A percentile compares a stretch with the other conserved stretches of the same genome.
These are phyloP conservation scores for Brettanomyces sp. DNA, from an alignment of 805 yeast genomes.

Conservation along the genomic window DNA sequence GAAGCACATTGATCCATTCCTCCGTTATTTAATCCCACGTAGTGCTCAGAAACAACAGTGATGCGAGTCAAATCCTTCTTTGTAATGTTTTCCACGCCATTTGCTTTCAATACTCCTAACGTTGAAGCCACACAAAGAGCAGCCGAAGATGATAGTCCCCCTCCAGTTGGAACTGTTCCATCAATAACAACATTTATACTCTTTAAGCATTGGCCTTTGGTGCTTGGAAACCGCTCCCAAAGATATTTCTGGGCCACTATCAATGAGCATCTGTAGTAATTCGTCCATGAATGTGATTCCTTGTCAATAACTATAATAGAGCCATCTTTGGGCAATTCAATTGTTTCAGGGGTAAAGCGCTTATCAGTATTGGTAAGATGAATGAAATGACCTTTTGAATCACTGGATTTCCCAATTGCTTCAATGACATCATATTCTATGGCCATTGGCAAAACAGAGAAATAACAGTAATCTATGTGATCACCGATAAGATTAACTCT, in stretches of 20 bases:
- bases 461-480: slow-evolving; percentile 1
- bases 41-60: slow-evolving; percentile 1
- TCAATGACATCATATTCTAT: slow-evolving; percentile 1
- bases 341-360: not conserved
- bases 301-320: not conserved
- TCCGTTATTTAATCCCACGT: slow-evolving; percentile 1
- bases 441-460: slow-evolving; percentile 2
- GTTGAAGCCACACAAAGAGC: slow-evolving; percentile 2
- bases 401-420: not conserved
- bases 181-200: slow-evolving; percentile 1
- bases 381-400: not conserved
- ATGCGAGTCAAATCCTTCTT: not conserved
- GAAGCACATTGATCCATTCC: slow-evolving; percentile 2
- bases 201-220: not conserved
- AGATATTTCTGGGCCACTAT: slow-evolving; percentile 1
- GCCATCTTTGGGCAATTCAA: not conserved
- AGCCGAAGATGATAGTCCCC: not conserved
- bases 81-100: not conserved
- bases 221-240: not conserved
- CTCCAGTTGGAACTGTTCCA: slow-evolving; percentile 1
- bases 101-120: not conserved
- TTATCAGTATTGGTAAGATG: not conserved
- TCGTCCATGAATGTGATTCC: not conserved
- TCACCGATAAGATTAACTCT: slow-evolving; percentile 1
- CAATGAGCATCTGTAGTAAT: slow-evolving; percentile 1